Percentiles rank a stretch among this genome's conserved stretches.
phyloP scores from a whole-genome alignment of 495 filamentous ascomycete species.

The Talaromyces proteolyticus region DNA sequence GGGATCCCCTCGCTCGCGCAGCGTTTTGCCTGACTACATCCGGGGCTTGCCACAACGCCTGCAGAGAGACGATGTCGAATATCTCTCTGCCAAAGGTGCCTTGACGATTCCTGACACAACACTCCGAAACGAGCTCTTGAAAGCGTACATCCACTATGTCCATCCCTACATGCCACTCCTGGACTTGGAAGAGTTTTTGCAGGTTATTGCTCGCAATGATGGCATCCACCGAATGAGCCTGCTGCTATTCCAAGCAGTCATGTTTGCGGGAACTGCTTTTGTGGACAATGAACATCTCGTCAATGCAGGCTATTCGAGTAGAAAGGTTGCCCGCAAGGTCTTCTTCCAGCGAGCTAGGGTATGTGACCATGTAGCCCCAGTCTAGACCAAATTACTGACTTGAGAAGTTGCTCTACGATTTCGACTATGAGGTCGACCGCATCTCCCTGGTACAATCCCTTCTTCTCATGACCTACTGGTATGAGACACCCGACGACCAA shows the following conservation, averaged over 20 bases:
- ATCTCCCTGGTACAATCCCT: constrained; percentile 78
- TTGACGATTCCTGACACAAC: constrained; percentile 59
- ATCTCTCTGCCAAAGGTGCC: constrained; percentile 69
- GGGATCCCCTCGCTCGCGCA: constrained; percentile 22
- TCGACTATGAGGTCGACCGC: constrained; percentile 79
- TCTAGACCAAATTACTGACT: constrained; percentile 2
- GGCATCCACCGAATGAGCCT: constrained; percentile 67
- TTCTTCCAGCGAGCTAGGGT: constrained; percentile 77
- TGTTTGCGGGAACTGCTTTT: constrained; percentile 76
- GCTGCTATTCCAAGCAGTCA: constrained; percentile 73
- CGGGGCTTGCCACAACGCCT: constrained; percentile 65
- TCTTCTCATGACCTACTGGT: constrained; percentile 86
- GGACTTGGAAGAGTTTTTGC: constrained; percentile 68
- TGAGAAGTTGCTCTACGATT: constrained; percentile 64
- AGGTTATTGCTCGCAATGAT: constrained; percentile 57
- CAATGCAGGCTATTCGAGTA: constrained; percentile 60
- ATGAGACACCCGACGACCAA: constrained; percentile 82
- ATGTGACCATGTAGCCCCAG: constrained; percentile 16
- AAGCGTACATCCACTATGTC: constrained; percentile 74
- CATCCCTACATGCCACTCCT: constrained; percentile 88
- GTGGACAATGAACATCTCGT: constrained; percentile 65
- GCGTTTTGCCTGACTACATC: constrained; percentile 61
- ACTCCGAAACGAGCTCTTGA: constrained; percentile 67
- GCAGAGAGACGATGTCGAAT: constrained; percentile 66
- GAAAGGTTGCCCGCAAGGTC: constrained; percentile 68